Base-by-base conservation (phyloP, 257 asterid species). In the Lavandula angustifolia region DNA sequence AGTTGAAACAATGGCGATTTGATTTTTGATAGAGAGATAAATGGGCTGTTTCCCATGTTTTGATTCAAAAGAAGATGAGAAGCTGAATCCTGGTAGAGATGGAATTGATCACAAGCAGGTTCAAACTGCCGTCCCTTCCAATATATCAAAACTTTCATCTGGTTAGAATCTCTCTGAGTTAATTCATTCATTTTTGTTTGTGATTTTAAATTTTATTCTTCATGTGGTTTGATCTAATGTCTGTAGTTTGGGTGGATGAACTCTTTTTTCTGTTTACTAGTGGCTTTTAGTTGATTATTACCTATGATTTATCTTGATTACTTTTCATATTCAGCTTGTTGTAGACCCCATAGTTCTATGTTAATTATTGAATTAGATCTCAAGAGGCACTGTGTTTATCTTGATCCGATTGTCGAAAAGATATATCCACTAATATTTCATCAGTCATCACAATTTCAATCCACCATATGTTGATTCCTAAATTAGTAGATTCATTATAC, bases 31-130 rank as follows among this genome's bases (percentile, higher is more conserved):
- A 62, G 71, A 54, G 74, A 55, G 22, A 64, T 49, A 72, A 61
- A 92, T 92, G 99, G 97, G 97, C 60, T 92, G 99, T 70, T 92
- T 92, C 80, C 85, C 94, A 61, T 92, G 99, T 72, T 92, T 92
- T 76, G 99, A 85, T 68, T 82, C 97, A 13, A 82, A 80, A 49
- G 95, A 92, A 69, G 97, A 80, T 74, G 94, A 85, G 60, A 87
- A 79, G 73, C 79, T 89, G 57, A 84, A 87, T 75, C 86, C 91
- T 38, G 80, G 62, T 56, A 71, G 72, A 51, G 83, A 66, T 7
- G 80, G 86, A 38, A 88, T 81, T 68, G 90, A 85, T 75, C 92
- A 68, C 56, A 79, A 76, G 71, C 87, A 84, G 75, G 79, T 75
- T 44, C 91, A 79, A 8, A 73, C 60, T 3, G 65, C 65, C 34